Percentiles rank a stretch among this genome's conserved stretches.
Conservation (phyloP, 2,329 filamentous ascomycete species). For the Didymellaceae sp. region DNA sequence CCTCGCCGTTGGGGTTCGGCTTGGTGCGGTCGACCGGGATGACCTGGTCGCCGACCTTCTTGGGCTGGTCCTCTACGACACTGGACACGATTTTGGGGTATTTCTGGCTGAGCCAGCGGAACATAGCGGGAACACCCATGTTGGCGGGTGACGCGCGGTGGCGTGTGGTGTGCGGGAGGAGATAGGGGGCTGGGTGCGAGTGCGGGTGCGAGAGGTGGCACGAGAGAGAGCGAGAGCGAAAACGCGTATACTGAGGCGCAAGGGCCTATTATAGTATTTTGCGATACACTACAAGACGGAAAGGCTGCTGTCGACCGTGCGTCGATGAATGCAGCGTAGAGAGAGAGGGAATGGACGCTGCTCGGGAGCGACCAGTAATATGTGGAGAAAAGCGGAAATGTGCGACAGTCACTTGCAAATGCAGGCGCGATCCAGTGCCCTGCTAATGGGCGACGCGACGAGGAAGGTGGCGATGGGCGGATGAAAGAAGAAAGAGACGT, state of each 20-base stretch:
- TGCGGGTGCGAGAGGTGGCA: not conserved
- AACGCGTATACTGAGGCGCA: constrained; percentile 25
- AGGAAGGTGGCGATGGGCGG: constrained; percentile 12
- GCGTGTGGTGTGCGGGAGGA: constrained; percentile 20
- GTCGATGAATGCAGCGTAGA: constrained; percentile 21
- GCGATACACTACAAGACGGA: constrained; percentile 23
- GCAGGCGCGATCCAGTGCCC: constrained; percentile 6
- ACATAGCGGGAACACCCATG: constrained; percentile 95
- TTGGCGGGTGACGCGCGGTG: constrained; percentile 37
- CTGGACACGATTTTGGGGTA: constrained; percentile 96
- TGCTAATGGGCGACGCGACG: constrained; percentile 6
- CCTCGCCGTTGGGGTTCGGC: constrained; percentile 95
- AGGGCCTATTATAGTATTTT: constrained; percentile 26
- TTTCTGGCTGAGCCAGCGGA: constrained; percentile 95
- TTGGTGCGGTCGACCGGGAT: constrained; percentile 85
- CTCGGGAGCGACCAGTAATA: constrained; percentile 6
- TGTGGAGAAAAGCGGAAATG: not conserved
- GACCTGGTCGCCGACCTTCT: constrained; percentile 80
- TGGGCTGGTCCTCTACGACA: constrained; percentile 84
- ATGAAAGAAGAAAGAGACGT: constrained; percentile 2
- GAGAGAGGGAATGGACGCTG: constrained; percentile 14
- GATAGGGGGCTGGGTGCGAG: not conserved
- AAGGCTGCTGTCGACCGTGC: constrained; percentile 18
- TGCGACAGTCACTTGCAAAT: not conserved
- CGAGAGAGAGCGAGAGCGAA: constrained; percentile 14